These are phyloP conservation scores for Niebla homalea DNA, from an alignment of 495 filamentous ascomycete species.

Conservation along the genomic window DNA sequence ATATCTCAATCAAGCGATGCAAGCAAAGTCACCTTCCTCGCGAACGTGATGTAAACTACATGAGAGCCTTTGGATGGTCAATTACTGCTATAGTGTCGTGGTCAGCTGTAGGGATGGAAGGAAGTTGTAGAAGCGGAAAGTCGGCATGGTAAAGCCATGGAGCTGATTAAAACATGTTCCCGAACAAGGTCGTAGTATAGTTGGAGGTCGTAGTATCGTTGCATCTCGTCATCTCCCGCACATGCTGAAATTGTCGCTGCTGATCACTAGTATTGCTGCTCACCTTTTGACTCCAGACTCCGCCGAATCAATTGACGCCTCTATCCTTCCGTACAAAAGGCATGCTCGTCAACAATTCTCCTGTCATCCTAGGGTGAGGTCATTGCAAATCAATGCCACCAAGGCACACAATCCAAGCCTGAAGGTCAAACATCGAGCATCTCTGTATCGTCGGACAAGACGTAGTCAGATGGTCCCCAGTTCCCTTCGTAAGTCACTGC, in stretches of 20 bases:
- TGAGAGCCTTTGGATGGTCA: neutral
- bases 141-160: neutral
- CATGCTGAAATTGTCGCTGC: slow-evolving; percentile 7
- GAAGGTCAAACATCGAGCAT: slow-evolving; percentile 54
- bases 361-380: neutral
- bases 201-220: slow-evolving; percentile 7
- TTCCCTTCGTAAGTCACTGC: slow-evolving; percentile 91
- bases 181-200: neutral
- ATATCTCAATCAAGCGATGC: neutral
- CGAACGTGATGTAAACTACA: neutral
- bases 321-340: slow-evolving; percentile 11
- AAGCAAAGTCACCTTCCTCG: neutral
- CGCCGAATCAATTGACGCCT: neutral
- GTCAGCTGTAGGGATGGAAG: no score
- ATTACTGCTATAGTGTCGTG: neutral
- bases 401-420: neutral
- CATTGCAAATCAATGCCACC: neutral
- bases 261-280: neutral
- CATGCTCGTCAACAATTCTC: neutral
- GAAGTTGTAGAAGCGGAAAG: neutral
- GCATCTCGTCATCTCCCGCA: neutral
- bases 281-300: neutral
- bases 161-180: neutral
- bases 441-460: slow-evolving; percentile 55
- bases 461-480: slow-evolving; percentile 74